Base-by-base conservation (phyloP, 1,139 yeast genomes). In the Kurtzmaniella quercitrusa region DNA sequence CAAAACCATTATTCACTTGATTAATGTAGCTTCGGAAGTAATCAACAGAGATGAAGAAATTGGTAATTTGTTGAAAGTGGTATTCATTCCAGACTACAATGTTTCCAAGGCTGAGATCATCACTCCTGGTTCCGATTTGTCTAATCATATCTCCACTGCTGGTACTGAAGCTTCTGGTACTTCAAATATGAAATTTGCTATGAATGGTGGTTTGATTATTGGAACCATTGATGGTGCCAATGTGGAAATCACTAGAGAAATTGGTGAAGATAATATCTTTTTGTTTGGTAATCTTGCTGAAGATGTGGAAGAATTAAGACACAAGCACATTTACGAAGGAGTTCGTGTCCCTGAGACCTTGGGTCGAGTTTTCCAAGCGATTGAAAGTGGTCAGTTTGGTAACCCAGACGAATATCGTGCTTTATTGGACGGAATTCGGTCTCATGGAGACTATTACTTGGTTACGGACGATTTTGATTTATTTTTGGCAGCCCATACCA, bases 181-280 rank as follows among this genome's bases (percentile, higher is more conserved):
- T 39, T 86, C 95, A 40, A 90, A 90, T 70, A 90, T 90, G 97
- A 91, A 90, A 70, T 90, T 90, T 62, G 96, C 90, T 25, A 71
- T 90, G 66, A 90, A 89, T 59, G 97, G 96, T 65, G 97, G 97
- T 43, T 76, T 91, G 53, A 87, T 90, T 54, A 84, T 90, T 55
- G 98, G 98, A 60, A 90, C 97, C 15, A 96, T 91, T 52, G 97
- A 91, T 61, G 97, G 98, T 60, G 97, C 97, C 50, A 91, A 90
- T 60, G 95, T 91, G 45, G 97, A 91, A 68, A 88, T 91, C 61
- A 86, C 96, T 18, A 79, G 96, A 57, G 97, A 91, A 67, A 81
- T 88, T 55, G 96, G 96, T 42, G 95, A 90, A 61, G 95, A 88
- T 43, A 89, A 91, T 64, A 88, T 91, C 63, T 90, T 89, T 73